These are phyloP conservation scores for Alternaria rosae DNA, from an alignment of 2,329 filamentous ascomycete species.

Conservation along the genomic window DNA sequence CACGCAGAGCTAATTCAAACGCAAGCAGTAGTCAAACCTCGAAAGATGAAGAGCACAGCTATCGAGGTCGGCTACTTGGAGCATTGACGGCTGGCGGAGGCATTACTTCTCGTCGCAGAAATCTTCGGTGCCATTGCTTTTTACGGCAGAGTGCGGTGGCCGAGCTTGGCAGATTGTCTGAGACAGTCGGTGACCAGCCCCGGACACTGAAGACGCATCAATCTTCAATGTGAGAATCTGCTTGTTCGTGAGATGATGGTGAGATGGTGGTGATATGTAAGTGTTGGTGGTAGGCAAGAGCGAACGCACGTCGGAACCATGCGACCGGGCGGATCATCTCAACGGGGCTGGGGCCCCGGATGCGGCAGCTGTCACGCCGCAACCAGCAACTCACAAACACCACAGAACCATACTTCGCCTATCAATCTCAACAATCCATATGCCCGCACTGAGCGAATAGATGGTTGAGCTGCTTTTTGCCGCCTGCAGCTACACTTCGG, in stretches of 20 bases:
- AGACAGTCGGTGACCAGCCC: background rate
- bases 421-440: background rate
- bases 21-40: background rate
- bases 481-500: background rate
- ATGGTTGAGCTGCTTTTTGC: conserved; percentile 1
- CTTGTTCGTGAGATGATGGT: background rate
- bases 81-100: background rate
- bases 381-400: background rate
- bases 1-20: background rate
- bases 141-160: background rate
- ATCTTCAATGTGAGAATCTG: background rate
- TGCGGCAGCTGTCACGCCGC: conserved; percentile 5
- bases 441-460: background rate
- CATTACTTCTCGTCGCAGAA: background rate
- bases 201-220: background rate
- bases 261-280: background rate
- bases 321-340: conserved; percentile 5
- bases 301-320: background rate
- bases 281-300: background rate
- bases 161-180: background rate
- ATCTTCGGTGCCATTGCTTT: background rate
- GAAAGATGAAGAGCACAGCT: background rate
- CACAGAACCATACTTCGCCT: background rate
- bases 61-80: background rate
- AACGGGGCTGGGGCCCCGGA: background rate